Evolutionary conservation across 2,329 filamentous ascomycete genomes (phyloP).

Genomic region (Cryphonectria carpinicola): DNA sequence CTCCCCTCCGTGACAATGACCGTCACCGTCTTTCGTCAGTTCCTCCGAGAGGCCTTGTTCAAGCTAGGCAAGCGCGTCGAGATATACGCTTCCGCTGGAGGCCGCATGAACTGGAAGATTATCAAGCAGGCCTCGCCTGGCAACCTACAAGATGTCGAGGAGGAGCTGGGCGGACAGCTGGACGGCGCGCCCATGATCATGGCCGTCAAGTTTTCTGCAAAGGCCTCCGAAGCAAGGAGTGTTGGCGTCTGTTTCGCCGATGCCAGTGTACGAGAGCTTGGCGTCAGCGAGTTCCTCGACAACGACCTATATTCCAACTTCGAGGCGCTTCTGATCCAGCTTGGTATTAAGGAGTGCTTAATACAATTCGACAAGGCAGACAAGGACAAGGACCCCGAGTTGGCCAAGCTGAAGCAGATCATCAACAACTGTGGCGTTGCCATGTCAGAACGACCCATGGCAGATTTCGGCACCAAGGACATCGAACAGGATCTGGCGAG

Average conservation of each 20-base stretch:
- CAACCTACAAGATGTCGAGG: constrained; percentile 95
- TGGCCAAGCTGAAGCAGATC: constrained; percentile 84
- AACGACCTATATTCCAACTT: constrained; percentile 99
- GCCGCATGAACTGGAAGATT: constrained; percentile 90
- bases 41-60: constrained; percentile 91
- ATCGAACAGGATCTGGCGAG: constrained; percentile 94
- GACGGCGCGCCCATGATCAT: constrained; percentile 93
- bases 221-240: constrained; percentile 79
- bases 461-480: constrained; percentile 85
- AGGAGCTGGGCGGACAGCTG: constrained; percentile 84
- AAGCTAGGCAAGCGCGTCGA: constrained; percentile 88
- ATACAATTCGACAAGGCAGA: constrained; percentile 77
- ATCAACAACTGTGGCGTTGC: constrained; percentile 92
- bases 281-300: constrained; percentile 97
- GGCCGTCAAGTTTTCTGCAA: constrained; percentile 90
- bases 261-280: constrained; percentile 91
- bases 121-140: constrained; percentile 91
- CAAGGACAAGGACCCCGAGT: constrained; percentile 86
- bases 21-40: constrained; percentile 91
- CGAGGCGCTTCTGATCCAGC: constrained; percentile 92
- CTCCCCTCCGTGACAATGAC: constrained; percentile 95
- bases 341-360: constrained; percentile 92
- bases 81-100: constrained; percentile 77
- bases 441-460: constrained; percentile 74
- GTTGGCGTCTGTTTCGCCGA: constrained; percentile 98